A percentile compares a stretch with the other conserved stretches of the same genome.
These are phyloP conservation scores for Colletotrichum filicis DNA, from an alignment of 2,329 filamentous ascomycete species.

Conservation along the genomic window DNA sequence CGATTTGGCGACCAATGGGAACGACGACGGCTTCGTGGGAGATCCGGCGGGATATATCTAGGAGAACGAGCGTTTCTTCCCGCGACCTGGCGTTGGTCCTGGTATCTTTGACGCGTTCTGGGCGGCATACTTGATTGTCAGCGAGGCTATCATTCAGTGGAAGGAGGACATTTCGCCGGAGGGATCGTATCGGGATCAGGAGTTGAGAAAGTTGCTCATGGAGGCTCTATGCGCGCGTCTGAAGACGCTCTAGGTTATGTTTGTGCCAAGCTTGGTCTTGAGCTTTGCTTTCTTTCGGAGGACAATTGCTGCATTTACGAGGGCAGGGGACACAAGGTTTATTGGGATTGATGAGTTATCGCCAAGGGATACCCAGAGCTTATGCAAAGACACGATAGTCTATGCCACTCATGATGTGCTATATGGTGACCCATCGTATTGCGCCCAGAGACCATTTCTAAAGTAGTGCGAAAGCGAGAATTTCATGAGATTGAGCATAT, in stretches of 20 bases:
- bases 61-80: conserved; percentile 21
- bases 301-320: too few species aligned
- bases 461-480: background rate
- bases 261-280: background rate
- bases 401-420: background rate
- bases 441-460: too few species aligned
- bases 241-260: background rate
- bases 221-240: background rate
- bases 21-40: background rate
- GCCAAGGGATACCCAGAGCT: background rate
- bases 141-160: conserved; percentile 2
- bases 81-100: conserved; percentile 14
- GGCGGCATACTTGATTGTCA: background rate
- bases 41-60: background rate
- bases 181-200: background rate
- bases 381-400: background rate
- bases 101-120: conserved; percentile 16
- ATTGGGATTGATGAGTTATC: background rate
- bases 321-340: background rate
- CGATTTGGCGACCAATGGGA: background rate
- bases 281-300: background rate
- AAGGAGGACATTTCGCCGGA: background rate
- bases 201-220: background rate
- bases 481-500: background rate
- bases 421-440: background rate